Evolutionary conservation across 768 basidiomycete species (phyloP).

Genomic region (Kwoniella mangroviensis): DNA sequence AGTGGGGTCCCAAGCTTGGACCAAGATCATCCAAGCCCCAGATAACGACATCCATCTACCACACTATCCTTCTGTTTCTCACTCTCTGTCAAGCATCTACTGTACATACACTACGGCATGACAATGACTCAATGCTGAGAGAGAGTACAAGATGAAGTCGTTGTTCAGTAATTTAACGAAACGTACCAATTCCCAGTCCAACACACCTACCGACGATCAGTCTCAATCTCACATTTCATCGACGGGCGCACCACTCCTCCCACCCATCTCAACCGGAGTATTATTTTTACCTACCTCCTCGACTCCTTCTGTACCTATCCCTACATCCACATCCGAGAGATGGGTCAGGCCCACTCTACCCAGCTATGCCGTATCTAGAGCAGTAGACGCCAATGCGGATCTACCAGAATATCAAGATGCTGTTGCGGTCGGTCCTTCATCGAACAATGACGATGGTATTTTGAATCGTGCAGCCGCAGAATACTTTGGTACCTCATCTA

Average conservation of each 20-base stretch:
- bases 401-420: slow-evolving; percentile 21
- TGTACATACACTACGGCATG: too few relatives aligned
- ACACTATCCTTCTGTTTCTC: too few relatives aligned
- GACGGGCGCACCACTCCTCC: not conserved
- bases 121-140: too few relatives aligned
- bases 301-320: slow-evolving; percentile 13
- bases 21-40: not conserved
- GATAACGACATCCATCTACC: too few relatives aligned
- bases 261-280: not conserved
- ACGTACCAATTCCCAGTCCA: slow-evolving; percentile 1
- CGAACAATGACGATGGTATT: not conserved
- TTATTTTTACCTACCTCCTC: not conserved
- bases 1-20: not conserved
- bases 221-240: not conserved
- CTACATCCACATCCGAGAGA: slow-evolving; percentile 8
- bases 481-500: slow-evolving; percentile 16
- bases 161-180: not conserved
- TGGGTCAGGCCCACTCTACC: slow-evolving; percentile 16
- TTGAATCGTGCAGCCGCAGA: slow-evolving; percentile 5
- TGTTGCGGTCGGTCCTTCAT: not conserved
- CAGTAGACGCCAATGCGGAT: not conserved
- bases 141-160: slow-evolving; percentile 1
- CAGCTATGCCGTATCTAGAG: slow-evolving; percentile 20
- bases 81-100: too few relatives aligned
- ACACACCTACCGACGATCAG: not conserved